Percentiles rank a stretch among this genome's conserved stretches.
Evolutionary conservation across 2,329 filamentous ascomycete species (phyloP).

Genomic region (Fonsecaea nubica): DNA sequence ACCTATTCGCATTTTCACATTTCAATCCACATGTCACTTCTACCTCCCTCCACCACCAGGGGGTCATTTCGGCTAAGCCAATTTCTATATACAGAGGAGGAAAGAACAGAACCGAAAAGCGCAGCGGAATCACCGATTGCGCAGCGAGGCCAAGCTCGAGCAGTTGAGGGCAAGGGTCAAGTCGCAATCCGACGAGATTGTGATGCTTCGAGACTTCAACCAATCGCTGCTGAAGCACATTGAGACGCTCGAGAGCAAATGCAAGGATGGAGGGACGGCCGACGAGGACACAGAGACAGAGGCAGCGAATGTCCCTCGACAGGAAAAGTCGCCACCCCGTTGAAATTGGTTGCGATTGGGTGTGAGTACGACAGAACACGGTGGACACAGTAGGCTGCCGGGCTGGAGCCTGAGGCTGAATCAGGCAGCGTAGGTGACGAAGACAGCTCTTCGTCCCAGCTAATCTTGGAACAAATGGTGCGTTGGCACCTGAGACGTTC

Average conservation of each 20-base stretch:
- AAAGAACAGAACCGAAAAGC: constrained; percentile 36
- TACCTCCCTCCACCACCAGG: neutral
- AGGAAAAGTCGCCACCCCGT: neutral
- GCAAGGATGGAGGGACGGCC: constrained; percentile 9
- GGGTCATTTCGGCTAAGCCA: constrained; percentile 14
- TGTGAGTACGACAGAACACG: neutral
- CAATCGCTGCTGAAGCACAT: constrained; percentile 27
- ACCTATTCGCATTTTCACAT: neutral
- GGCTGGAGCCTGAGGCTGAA: constrained; percentile 6
- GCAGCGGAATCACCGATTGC: constrained; percentile 34
- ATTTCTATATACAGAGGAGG: constrained; percentile 17
- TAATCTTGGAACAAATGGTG: neutral
- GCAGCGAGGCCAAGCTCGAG: constrained; percentile 32
- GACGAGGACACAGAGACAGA: constrained; percentile 6
- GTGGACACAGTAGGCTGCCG: neutral
- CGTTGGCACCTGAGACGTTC: neutral
- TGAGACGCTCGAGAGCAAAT: constrained; percentile 14
- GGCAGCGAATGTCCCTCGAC: neutral
- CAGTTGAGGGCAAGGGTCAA: constrained; percentile 26
- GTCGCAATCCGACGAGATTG: constrained; percentile 31
- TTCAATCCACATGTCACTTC: neutral
- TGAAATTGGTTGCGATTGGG: constrained; percentile 4
- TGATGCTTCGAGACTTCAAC: constrained; percentile 28
- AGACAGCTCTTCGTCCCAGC: constrained; percentile 20
- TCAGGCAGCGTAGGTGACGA: constrained; percentile 24